phyloP scores from a whole-genome alignment of 1,139 yeast genomes.

The Zygosaccharomyces pseudobailii region DNA sequence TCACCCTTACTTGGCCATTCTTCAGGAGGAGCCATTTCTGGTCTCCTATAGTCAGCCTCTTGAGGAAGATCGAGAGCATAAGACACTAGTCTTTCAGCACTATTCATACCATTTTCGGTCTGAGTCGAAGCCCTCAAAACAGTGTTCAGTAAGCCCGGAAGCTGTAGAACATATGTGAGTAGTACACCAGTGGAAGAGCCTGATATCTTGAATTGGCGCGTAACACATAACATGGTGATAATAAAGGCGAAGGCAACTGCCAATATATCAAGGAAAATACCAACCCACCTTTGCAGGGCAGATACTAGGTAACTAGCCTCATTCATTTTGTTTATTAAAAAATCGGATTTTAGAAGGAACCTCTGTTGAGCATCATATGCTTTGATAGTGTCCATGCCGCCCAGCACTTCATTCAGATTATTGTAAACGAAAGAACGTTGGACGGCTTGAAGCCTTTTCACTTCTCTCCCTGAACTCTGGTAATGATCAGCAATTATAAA shows the following conservation, averaged over 20 bases:
- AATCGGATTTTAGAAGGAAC: constrained; percentile 49
- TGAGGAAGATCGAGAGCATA: constrained; percentile 67
- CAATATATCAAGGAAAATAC: constrained; percentile 54
- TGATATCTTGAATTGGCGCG: constrained; percentile 56
- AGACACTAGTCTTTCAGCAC: constrained; percentile 74
- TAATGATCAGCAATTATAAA: constrained; percentile 55
- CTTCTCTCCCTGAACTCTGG: constrained; percentile 76
- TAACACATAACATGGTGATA: constrained; percentile 57
- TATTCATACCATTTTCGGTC: constrained; percentile 77
- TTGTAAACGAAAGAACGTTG: constrained; percentile 74
- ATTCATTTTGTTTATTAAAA: constrained; percentile 56
- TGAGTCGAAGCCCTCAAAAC: constrained; percentile 56
- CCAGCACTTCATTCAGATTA: constrained; percentile 69
- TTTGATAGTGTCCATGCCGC: constrained; percentile 67
- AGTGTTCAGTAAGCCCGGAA: constrained; percentile 49
- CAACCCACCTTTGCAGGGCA: constrained; percentile 77
- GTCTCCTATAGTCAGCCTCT: constrained; percentile 53
- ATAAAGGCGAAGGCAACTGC: constrained; percentile 45
- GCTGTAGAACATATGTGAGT: constrained; percentile 54
- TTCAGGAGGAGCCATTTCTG: constrained; percentile 51
- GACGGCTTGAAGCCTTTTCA: constrained; percentile 75
- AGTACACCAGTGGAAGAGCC: constrained; percentile 75
- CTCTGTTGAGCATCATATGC: constrained; percentile 51
- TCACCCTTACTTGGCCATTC: constrained; percentile 59
- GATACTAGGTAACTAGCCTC: constrained; percentile 64